Evolutionary conservation across 805 yeast species (phyloP).

Genomic region (Wickerhamiella sergipiensis): DNA sequence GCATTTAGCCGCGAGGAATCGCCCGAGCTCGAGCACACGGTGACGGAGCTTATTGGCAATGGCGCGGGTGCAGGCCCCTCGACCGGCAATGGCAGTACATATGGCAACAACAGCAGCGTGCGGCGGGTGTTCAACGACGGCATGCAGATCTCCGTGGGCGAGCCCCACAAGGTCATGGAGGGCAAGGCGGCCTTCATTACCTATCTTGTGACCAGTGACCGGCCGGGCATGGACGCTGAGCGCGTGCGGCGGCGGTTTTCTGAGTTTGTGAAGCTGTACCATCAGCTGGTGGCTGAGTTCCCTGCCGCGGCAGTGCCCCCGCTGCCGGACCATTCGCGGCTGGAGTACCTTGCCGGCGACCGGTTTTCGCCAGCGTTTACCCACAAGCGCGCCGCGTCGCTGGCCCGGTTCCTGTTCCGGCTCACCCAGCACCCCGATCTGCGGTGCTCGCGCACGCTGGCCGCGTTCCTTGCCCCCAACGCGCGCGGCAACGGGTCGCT

Average conservation of each 20-base stretch:
- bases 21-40: neutral
- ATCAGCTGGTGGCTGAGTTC: conserved; percentile 58
- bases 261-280: conserved; percentile 70
- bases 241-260: conserved; percentile 67
- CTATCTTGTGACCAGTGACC: conserved; percentile 48
- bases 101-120: neutral
- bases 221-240: conserved; percentile 12
- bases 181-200: conserved; percentile 44
- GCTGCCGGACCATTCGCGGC: conserved; percentile 78
- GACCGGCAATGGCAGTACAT: neutral
- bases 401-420: conserved; percentile 61
- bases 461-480: conserved; percentile 53
- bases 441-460: conserved; percentile 54
- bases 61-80: neutral
- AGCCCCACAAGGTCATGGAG: conserved; percentile 19
- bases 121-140: conserved; percentile 6
- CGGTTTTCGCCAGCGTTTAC: conserved; percentile 80
- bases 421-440: conserved; percentile 62
- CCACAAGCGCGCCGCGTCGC: conserved; percentile 62
- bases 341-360: conserved; percentile 89
- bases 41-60: neutral
- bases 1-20: neutral
- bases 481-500: conserved; percentile 1
- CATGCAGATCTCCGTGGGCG: conserved; percentile 11
- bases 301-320: conserved; percentile 88